Base-by-base conservation (phyloP, 495 filamentous ascomycete species). In the Oidiodendron maius region DNA sequence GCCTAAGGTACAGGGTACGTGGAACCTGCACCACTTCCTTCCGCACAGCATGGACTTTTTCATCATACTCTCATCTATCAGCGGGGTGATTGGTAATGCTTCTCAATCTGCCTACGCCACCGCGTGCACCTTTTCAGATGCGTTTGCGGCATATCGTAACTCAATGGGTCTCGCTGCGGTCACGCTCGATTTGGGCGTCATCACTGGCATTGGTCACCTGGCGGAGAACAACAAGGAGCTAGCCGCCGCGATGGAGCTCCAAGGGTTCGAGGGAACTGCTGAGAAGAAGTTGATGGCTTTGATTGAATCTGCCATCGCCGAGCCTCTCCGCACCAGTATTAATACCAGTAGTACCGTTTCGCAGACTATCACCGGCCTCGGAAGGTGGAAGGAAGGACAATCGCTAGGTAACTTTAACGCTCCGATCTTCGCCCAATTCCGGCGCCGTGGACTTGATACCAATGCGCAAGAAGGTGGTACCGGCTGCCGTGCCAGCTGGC, bases 101-200 rank as follows among this genome's bases (percentile, higher is more conserved):
- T 71, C 72, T 0, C 82, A 86, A 57, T 69, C 75, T 3, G 77
- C 78, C 9, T 84, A 85, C 58, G 74, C 76, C 15, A 77, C 80
- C 0, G 77, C 75, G 20, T 82, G 81, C 55, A 72, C 74, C 4
- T 41, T 41, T 21, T 21, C 20, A 21, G 39, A 41, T 22, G 39
- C 16, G 18, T 17, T 41, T 4, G 39, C 39, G 3, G 17, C 8
- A 17, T 61, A 71, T 60, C 64, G 73, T 1, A 66, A 66, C 9
- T 53, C 63, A 1, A 63, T 56, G 21, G 72, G 71, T 4, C 59
- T 72, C 3, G 65, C 71, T 10, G 69, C 68, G 12, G 65, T 70
- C 0, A 71, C 71, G 13, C 60, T 83, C 16, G 71, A 78, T 40
- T 60, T 83, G 60, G 46, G 80, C 0, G 61, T 60, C 4, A 61